Base-by-base conservation (phyloP, 2,329 filamentous ascomycete species). In the Diaporthe helianthi region DNA sequence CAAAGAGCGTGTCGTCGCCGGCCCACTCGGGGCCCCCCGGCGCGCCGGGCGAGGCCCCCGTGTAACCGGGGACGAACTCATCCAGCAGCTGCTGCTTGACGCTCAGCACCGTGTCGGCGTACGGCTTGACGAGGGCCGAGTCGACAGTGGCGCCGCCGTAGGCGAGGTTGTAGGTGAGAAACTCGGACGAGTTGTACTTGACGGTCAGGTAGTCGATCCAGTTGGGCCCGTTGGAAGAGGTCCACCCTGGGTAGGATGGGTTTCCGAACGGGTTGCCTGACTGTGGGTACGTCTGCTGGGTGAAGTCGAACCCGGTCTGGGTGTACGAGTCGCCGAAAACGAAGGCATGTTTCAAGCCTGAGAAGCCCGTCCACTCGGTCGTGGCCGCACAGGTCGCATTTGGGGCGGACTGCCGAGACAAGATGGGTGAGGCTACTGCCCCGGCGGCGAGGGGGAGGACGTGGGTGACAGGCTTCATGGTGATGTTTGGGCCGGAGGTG, bases 231-330 rank as follows among this genome's bases (percentile, higher is more conserved):
- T 83, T 83, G 7, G 82, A 78, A 0, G 83, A 81, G 26, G 85
- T 86, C 72, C 77, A 83, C 26, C 85, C 83, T 0, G 84, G 85
- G 71, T 86, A 87, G 0, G 80, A 71, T 0, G 89, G 89, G 73
- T 92, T 92, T 0, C 89, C 89, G 53, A 91, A 80, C 0, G 89
- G 88, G 72, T 90, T 89, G 0, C 80, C 76, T 2, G 80, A 72
- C 9, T 81, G 84, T 1, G 89, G 88, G 46, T 58, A 60, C 3
- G 87, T 83, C 0, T 81, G 77, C 26, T 82, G 80, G 13, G 78
- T 82, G 51, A 84, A 79, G 69, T 89, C 79, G 77, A 91, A 92
- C 10, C 85, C 85, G 44, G 69, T 71, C 31, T 44, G 31, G 1
- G 69, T 71, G 65, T 71, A 71, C 24, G 65, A 69, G 53, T 71